Evolutionary conservation across 2,329 filamentous ascomycete species (phyloP), one percentile per base, ranked within the genome.

Genomic region (Xylaria sp.): DNA sequence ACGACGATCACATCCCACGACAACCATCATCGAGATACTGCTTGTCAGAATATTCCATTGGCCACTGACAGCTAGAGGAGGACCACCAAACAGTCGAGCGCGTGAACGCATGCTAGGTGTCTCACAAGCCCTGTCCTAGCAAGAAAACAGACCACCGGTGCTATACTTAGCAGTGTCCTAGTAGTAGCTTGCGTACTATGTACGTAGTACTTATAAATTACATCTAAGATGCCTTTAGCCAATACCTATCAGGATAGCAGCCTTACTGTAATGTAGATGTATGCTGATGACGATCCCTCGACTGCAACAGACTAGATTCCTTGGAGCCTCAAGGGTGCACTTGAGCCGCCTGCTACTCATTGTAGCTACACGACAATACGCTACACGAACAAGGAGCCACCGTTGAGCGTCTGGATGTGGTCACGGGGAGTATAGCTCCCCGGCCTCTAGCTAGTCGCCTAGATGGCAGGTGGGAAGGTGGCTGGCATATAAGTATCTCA

Each of bases 1-100:
- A 67, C 62, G 66, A 63, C 64, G 67, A 68, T 68, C 69, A 60
- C 63, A 66, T 61, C 66, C 55, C 58, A 61, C 62, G 47, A 63
- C 60, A 64, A 54, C 59, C 43, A 44, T 47, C 23, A 55, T 54
- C 29, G 40, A 54, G 46, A 62, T 58, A 57, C 60, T 55, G 23
- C 27, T 44, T 21, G n/a, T 31, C 19, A 21, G n/a, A 40, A n/a
- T n/a, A n/a, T n/a, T 6, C 17, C 23, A 57, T 59, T 61, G 54
- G 52, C 13, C 40, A 35, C 5, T 40, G 31, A 17, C 31, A 46
- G 21, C 51, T 27, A 37, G 38, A 7, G 41, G 43, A 54, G 33
- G 41, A 31, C 21, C 35, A 19, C 49, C 11, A 4, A 19, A 31
- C 33, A 31, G 31, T 35, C 37, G 37, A 46, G 38, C 37, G 47